Percentiles rank a stretch among this genome's conserved stretches.
Evolutionary conservation across 1,139 yeast species (phyloP).

Genomic region (Magnusiomyces tetraspermus): DNA sequence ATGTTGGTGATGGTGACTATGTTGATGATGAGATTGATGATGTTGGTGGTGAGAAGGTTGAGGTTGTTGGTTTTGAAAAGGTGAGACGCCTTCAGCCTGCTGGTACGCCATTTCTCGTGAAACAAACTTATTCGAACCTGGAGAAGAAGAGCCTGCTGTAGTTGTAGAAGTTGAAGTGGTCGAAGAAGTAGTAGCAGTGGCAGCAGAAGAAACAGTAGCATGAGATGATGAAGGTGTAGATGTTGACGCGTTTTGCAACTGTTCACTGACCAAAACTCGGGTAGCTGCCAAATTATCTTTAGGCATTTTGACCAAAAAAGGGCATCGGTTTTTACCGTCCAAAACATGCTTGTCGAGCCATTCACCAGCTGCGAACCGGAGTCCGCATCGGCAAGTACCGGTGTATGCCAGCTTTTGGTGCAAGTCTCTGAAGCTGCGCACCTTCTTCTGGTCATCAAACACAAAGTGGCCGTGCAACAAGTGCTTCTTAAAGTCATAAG

Average conservation of each 20-base stretch:
- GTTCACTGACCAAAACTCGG: constrained; percentile 3
- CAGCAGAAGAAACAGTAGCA: no score
- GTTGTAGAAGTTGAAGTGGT: no score
- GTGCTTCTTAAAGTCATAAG: constrained; percentile 62
- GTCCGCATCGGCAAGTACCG: constrained; percentile 55
- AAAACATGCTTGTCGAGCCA: constrained; percentile 54
- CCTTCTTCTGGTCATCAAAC: constrained; percentile 38
- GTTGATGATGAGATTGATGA: no score
- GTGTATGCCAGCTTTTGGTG: constrained; percentile 43
- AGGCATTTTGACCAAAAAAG: constrained; percentile 11
- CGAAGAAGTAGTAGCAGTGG: no score
- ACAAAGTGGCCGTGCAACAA: constrained; percentile 52
- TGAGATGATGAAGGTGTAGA: no score
- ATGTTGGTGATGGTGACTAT: no score
- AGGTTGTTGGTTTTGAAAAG: no score
- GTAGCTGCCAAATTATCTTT: constrained; percentile 9
- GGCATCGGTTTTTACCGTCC: constrained; percentile 21
- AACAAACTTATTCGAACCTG: neutral
- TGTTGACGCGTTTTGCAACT: neutral
- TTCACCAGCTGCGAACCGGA: constrained; percentile 39
- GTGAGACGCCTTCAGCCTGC: no score
- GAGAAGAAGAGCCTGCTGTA: neutral
- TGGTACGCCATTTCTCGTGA: neutral
- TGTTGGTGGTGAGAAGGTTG: no score
- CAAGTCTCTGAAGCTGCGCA: constrained; percentile 43